Base-by-base conservation (phyloP, 1,284 basidiomycete species). In the Polyporus tsugae region DNA sequence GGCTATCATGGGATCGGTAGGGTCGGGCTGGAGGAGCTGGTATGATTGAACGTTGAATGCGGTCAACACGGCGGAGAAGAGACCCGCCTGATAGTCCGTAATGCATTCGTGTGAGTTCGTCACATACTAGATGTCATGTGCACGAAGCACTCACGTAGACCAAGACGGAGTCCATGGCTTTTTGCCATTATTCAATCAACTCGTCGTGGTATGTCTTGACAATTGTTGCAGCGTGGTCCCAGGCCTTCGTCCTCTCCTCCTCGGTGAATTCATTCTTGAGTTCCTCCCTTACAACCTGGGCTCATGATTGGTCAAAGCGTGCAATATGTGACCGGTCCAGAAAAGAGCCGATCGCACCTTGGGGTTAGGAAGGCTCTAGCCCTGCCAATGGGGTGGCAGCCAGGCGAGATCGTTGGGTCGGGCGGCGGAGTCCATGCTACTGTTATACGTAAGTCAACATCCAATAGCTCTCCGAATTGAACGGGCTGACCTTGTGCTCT, bases 11-110 rank as follows among this genome's bases (percentile, higher is more conserved):
- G 62, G 49, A 15, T 68, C 62, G 10, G 57, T 35, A 13, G 66
- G 25, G 6, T 33, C 35, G 10, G 66, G 66, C 22, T 64, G 62
- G 15, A 68, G 58, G 0, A 68, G 62, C n/a, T 52, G 57, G 38
- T 64, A 68, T 4, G 66, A 63, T 17, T 64, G 42, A 13, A 61
- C 62, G 17, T 64, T 68, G 38, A 68, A 68, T 1, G 66, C 63
- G 19, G 66, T 68, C 11, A 68, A 44, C 11, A 64, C 62, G 2
- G 66, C 66, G 3, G 66, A 68, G 38, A 60, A 68, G 17, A 68
- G 38, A 36, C 66, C 66, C 13, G 61, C 55, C 66, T 67, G 15
- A 2, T 0, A 35, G 15, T 17, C 11, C 17, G 13, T 11, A 35
- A 35, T 4, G 6, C 17, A 35, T 41, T n/a, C 15, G 19, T 35